Evolutionary conservation across 2,329 filamentous ascomycete species (phyloP).

Genomic region (Fusarium sp.): DNA sequence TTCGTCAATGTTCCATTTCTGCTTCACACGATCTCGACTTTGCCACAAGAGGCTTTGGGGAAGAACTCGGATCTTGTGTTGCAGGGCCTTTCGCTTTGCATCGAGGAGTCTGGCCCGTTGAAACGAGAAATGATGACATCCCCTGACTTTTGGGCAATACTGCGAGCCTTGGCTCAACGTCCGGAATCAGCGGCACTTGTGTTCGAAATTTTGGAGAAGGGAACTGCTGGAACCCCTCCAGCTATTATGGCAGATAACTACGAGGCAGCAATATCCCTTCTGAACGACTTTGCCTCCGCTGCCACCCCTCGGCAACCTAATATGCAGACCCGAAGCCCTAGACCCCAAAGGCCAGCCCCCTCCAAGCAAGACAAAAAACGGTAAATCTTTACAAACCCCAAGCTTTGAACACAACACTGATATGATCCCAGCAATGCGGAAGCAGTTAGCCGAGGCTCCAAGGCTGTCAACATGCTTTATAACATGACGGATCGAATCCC

Average conservation of each 20-base stretch:
- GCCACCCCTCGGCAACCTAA: conserved; percentile 76
- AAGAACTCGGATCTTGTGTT: conserved; percentile 80
- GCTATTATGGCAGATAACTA: conserved; percentile 97
- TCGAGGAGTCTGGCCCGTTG: conserved; percentile 79
- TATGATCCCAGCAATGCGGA: conserved; percentile 49
- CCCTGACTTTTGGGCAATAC: conserved; percentile 94
- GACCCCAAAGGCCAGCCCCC: conserved; percentile 48
- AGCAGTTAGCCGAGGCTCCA: conserved; percentile 78
- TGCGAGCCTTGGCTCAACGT: conserved; percentile 77
- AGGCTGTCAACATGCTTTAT: conserved; percentile 84
- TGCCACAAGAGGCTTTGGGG: conserved; percentile 80
- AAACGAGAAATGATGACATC: conserved; percentile 95
- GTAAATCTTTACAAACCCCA: conserved; percentile 19
- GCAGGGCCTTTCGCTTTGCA: conserved; percentile 81
- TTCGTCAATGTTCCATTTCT: conserved; percentile 93
- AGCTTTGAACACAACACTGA: neutral
- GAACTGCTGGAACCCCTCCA: conserved; percentile 77
- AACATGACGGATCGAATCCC: conserved; percentile 84
- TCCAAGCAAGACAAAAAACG: conserved; percentile 40
- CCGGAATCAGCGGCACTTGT: conserved; percentile 78
- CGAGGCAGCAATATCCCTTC: conserved; percentile 82
- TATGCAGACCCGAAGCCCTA: conserved; percentile 73
- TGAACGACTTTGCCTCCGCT: conserved; percentile 90
- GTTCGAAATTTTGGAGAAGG: conserved; percentile 86
- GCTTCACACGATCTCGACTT: conserved; percentile 88